phyloP scores from a whole-genome alignment of 495 filamentous ascomycete genomes.

The Paragyromitra xinjiangensis region DNA sequence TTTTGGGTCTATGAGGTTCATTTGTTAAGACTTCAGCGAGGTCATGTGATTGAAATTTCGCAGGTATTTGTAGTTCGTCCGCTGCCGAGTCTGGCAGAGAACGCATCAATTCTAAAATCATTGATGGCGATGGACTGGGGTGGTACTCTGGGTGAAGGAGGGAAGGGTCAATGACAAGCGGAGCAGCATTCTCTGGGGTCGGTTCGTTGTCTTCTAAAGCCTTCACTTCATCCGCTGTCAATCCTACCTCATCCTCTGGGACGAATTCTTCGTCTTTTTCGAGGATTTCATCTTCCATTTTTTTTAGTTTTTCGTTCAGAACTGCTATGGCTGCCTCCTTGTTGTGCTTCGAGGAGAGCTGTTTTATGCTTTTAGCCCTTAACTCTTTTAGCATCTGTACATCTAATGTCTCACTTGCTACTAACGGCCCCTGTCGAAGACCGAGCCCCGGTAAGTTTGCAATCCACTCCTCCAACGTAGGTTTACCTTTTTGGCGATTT shows the following conservation, averaged over 20 bases:
- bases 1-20: neutral
- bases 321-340: slow-evolving; percentile 23
- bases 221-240: slow-evolving; percentile 43
- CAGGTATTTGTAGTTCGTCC: neutral
- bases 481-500: slow-evolving; percentile 31
- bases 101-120: slow-evolving; percentile 6
- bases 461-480: slow-evolving; percentile 54
- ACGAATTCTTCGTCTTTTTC: slow-evolving; percentile 30
- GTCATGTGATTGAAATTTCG: neutral
- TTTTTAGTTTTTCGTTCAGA: slow-evolving; percentile 26
- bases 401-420: slow-evolving; percentile 18
- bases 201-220: slow-evolving; percentile 38
- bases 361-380: slow-evolving; percentile 15
- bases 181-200: slow-evolving; percentile 34
- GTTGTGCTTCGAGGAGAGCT: slow-evolving; percentile 7
- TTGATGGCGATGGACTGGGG: slow-evolving; percentile 11
- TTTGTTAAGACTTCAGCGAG: neutral
- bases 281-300: slow-evolving; percentile 17
- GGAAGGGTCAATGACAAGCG: slow-evolving; percentile 31
- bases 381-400: slow-evolving; percentile 31
- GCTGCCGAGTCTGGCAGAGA: no score
- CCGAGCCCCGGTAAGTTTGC: slow-evolving; percentile 42
- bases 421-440: slow-evolving; percentile 23
- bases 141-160: slow-evolving; percentile 40
- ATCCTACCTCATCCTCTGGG: slow-evolving; percentile 30